These are phyloP conservation scores for Neurospora pannonica DNA, from an alignment of 495 filamentous ascomycete species.

Conservation along the genomic window DNA sequence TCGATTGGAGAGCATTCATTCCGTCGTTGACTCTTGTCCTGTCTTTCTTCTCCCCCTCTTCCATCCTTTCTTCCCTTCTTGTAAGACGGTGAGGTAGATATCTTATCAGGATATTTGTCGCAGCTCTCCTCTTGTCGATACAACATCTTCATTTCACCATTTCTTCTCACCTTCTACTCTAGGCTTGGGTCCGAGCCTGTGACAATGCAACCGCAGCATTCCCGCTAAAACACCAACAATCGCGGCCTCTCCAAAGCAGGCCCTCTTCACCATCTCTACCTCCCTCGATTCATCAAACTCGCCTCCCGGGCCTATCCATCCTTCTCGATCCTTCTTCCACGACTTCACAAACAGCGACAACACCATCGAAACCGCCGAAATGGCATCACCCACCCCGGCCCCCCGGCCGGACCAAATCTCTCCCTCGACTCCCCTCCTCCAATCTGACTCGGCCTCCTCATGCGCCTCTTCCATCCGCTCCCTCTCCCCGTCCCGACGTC, in stretches of 20 bases:
- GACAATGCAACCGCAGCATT: constrained; percentile 1
- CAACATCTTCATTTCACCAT: background rate
- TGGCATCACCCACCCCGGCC: constrained; percentile 3
- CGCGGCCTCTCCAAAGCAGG: background rate
- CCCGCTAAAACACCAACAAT: background rate
- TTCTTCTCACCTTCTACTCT: background rate
- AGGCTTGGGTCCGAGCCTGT: background rate
- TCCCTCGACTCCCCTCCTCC: constrained; percentile 17
- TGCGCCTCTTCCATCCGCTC: constrained; percentile 27
- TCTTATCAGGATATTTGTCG: background rate
- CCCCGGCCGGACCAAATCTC: constrained; percentile 5
- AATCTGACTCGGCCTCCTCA: constrained; percentile 23
- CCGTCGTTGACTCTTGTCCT: background rate
- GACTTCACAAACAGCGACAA: background rate
- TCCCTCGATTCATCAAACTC: background rate
- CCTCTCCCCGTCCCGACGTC: constrained; percentile 14
- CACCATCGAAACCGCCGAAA: constrained; percentile 5
- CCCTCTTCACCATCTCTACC: background rate
- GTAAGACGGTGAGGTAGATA: background rate
- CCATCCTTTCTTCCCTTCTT: background rate
- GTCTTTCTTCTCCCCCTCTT: background rate
- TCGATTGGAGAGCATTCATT: background rate
- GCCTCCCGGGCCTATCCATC: background rate
- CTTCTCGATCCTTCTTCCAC: background rate
- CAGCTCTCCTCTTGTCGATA: background rate